Percentiles rank a stretch among this genome's conserved stretches.
Conservation (phyloP, 2,329 filamentous ascomycete species). For the Colletotrichum magnum region DNA sequence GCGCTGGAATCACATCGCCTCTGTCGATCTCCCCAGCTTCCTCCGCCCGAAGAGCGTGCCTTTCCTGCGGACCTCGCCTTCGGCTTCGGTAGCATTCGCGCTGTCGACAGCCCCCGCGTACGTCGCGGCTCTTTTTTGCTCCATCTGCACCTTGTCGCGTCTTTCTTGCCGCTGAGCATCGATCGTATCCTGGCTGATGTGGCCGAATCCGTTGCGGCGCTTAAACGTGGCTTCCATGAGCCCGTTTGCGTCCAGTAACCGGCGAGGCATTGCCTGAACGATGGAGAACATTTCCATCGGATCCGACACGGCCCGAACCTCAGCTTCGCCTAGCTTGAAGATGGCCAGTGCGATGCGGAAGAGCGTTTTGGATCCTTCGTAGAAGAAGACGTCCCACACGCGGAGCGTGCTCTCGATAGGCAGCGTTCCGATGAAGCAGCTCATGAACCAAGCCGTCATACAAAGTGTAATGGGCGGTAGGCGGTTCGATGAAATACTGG, state of each 20-base stretch:
- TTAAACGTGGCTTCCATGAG: slow-evolving; percentile 88
- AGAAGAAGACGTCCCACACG: slow-evolving; percentile 97
- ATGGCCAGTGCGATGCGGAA: slow-evolving; percentile 93
- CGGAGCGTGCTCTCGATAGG: slow-evolving; percentile 93
- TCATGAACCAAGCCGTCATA: slow-evolving; percentile 98
- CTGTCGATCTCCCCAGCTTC: slow-evolving; percentile 46
- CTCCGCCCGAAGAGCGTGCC: slow-evolving; percentile 62
- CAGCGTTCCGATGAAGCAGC: slow-evolving; percentile 91
- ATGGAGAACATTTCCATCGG: slow-evolving; percentile 97
- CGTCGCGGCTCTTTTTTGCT: slow-evolving; percentile 47
- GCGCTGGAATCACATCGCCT: slow-evolving; percentile 26
- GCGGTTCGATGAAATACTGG: slow-evolving; percentile 62
- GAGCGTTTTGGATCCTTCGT: slow-evolving; percentile 93
- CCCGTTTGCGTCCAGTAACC: slow-evolving; percentile 84
- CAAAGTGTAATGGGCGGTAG: slow-evolving; percentile 93
- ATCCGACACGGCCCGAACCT: slow-evolving; percentile 84
- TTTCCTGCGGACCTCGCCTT: slow-evolving; percentile 55
- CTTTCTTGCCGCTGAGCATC: slow-evolving; percentile 82
- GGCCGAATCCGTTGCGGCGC: slow-evolving; percentile 83
- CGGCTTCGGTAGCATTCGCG: slow-evolving; percentile 51
- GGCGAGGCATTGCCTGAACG: slow-evolving; percentile 87
- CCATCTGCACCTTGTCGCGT: slow-evolving; percentile 66
- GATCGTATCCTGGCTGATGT: slow-evolving; percentile 85
- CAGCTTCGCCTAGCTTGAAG: slow-evolving; percentile 87
- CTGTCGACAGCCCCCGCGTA: slow-evolving; percentile 45